Conservation (phyloP, 371 early-diverging fungal species). For the Blakeslea trispora region DNA sequence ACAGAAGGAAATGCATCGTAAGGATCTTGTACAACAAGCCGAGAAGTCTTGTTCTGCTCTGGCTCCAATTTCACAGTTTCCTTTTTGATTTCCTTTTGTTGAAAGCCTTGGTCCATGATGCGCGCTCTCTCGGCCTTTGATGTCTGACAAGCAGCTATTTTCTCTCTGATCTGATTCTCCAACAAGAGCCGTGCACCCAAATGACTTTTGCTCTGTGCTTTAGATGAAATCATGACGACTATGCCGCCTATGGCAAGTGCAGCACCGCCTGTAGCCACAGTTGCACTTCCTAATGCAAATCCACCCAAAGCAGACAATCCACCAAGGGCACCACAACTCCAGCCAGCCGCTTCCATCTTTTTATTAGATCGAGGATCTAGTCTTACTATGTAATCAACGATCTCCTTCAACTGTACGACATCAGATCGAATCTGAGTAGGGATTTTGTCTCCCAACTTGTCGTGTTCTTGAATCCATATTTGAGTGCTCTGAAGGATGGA, state of each 20-base stretch:
- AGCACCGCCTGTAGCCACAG: slow-evolving; percentile 37
- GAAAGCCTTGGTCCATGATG: slow-evolving; percentile 10
- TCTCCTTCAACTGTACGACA: slow-evolving; percentile 36
- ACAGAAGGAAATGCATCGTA: no score
- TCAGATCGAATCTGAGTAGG: slow-evolving; percentile 49
- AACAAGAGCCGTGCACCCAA: slow-evolving; percentile 28
- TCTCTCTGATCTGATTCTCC: slow-evolving; percentile 25
- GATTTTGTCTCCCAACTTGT: slow-evolving; percentile 40
- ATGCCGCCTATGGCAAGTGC: slow-evolving; percentile 36
- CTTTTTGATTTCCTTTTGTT: not conserved
- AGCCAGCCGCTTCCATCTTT: slow-evolving; percentile 46
- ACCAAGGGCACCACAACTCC: slow-evolving; percentile 50
- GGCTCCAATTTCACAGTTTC: not conserved
- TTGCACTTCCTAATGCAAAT: slow-evolving; percentile 44
- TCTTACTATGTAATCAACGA: slow-evolving; percentile 39
- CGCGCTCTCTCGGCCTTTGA: slow-evolving; percentile 1
- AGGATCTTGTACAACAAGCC: no score
- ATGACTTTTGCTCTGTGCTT: slow-evolving; percentile 26
- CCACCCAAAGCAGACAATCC: slow-evolving; percentile 55
- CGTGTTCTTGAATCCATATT: slow-evolving; percentile 58
- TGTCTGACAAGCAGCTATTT: slow-evolving; percentile 6
- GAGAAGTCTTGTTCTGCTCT: no score
- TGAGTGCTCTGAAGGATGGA: slow-evolving; percentile 47
- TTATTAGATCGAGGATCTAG: slow-evolving; percentile 56
- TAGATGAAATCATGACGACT: slow-evolving; percentile 27